These are phyloP conservation scores for Magnaporthiopsis poae DNA, from an alignment of 2,329 filamentous ascomycete genomes.

Conservation along the genomic window DNA sequence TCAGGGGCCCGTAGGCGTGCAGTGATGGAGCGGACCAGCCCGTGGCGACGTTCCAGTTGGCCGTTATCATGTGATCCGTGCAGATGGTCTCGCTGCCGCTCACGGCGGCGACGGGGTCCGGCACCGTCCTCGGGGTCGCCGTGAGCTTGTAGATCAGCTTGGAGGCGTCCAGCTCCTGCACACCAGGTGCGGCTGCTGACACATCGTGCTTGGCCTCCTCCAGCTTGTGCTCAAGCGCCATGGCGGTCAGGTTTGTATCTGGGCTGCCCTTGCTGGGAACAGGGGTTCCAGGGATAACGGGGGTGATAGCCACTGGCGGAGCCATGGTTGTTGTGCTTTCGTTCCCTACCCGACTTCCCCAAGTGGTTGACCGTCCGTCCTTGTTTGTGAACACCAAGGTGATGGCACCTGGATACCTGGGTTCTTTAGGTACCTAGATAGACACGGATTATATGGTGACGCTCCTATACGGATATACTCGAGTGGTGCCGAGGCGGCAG, in stretches of 20 bases:
- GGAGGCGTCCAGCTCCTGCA: constrained; percentile 52
- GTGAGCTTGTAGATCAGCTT: constrained; percentile 48
- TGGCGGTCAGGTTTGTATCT: constrained; percentile 41
- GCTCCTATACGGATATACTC: no score
- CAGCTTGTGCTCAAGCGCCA: constrained; percentile 42
- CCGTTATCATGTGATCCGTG: constrained; percentile 85
- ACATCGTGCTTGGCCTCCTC: constrained; percentile 21
- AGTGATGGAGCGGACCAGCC: constrained; percentile 70
- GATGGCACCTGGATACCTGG: not conserved
- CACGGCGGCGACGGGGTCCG: constrained; percentile 37
- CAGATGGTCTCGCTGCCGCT: constrained; percentile 44
- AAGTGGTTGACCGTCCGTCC: not conserved
- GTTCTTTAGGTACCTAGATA: no score
- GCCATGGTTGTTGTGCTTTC: constrained; percentile 17
- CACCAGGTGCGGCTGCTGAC: constrained; percentile 29
- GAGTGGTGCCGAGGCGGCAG: not conserved
- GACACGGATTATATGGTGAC: not conserved
- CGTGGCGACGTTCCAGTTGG: constrained; percentile 49
- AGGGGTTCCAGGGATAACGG: constrained; percentile 19
- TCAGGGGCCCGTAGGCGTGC: constrained; percentile 66
- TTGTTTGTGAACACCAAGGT: not conserved
- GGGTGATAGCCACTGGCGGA: constrained; percentile 14
- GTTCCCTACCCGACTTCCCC: not conserved
- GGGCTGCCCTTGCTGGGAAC: constrained; percentile 31
- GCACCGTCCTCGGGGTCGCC: constrained; percentile 40